Percentiles rank a stretch among this genome's conserved stretches.
These are phyloP conservation scores for Lactarius indigo DNA, from an alignment of 768 basidiomycete genomes.

Conservation along the genomic window DNA sequence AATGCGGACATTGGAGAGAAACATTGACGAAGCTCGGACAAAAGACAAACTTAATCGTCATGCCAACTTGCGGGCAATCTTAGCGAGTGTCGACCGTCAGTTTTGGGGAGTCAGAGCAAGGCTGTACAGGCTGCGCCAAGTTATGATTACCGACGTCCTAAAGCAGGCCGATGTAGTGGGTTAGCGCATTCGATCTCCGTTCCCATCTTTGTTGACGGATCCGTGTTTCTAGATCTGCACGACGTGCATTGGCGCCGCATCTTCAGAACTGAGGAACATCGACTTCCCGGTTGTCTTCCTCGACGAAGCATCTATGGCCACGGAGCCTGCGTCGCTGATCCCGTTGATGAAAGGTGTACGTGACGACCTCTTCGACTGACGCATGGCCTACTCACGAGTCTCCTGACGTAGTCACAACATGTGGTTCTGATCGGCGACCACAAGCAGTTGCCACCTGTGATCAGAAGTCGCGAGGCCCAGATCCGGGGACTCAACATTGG, in stretches of 20 bases:
- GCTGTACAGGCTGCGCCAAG: constrained; percentile 52
- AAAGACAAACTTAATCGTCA: constrained; percentile 26
- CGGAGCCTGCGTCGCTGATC: constrained; percentile 87
- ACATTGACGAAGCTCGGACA: background rate
- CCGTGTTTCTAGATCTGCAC: constrained; percentile 65
- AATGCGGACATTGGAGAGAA: constrained; percentile 21
- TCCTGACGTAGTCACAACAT: constrained; percentile 59
- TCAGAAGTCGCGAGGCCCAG: constrained; percentile 72
- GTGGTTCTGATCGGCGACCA: constrained; percentile 94
- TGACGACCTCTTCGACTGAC: constrained; percentile 28
- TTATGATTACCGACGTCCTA: constrained; percentile 64
- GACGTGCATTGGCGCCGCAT: constrained; percentile 79
- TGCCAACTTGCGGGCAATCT: constrained; percentile 31
- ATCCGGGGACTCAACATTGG: constrained; percentile 70
- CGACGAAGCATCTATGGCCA: constrained; percentile 96
- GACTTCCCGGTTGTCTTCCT: constrained; percentile 94
- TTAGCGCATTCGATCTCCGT: constrained; percentile 25
- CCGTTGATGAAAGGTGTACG: constrained; percentile 92
- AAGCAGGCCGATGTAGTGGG: constrained; percentile 68
- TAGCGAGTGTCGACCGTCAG: constrained; percentile 33
- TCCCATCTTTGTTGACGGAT: constrained; percentile 5
- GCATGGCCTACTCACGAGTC: constrained; percentile 22
- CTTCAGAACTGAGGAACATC: constrained; percentile 56
- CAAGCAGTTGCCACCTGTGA: constrained; percentile 90
- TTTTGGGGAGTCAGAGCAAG: constrained; percentile 37